Evolutionary conservation across 495 filamentous ascomycete species (phyloP).

Genomic region (Xylaria scruposa): DNA sequence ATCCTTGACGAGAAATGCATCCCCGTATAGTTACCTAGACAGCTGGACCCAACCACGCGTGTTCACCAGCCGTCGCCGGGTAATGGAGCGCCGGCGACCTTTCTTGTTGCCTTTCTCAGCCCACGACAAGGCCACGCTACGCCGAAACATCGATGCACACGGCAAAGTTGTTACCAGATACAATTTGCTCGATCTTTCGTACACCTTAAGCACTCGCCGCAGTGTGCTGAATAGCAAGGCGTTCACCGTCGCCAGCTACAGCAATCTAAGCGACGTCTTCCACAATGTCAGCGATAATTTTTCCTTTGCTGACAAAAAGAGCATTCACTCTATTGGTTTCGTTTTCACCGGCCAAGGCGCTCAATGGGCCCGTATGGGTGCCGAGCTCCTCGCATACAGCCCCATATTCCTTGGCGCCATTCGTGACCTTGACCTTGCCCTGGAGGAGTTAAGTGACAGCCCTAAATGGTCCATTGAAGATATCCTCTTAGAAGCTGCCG

Average conservation of each 20-base stretch:
- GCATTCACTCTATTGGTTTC: not conserved
- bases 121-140: not conserved
- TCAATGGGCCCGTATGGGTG: not conserved
- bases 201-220: not conserved
- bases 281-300: too few species aligned
- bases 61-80: not conserved
- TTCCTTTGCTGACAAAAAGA: not conserved
- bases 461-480: not conserved
- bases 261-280: not conserved
- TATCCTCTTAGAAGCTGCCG: not conserved
- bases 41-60: too few species aligned
- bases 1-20: too few species aligned
- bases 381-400: not conserved
- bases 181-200: not conserved
- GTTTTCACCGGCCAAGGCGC: conserved; percentile 50
- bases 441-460: not conserved
- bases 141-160: not conserved
- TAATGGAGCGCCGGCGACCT: not conserved
- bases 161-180: not conserved
- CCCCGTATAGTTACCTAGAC: too few species aligned
- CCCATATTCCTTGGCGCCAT: not conserved
- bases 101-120: not conserved
- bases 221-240: not conserved
- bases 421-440: not conserved
- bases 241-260: not conserved